phyloP scores from a whole-genome alignment of 352 stramenopile genomes.

The Phytophthora foliorum region DNA sequence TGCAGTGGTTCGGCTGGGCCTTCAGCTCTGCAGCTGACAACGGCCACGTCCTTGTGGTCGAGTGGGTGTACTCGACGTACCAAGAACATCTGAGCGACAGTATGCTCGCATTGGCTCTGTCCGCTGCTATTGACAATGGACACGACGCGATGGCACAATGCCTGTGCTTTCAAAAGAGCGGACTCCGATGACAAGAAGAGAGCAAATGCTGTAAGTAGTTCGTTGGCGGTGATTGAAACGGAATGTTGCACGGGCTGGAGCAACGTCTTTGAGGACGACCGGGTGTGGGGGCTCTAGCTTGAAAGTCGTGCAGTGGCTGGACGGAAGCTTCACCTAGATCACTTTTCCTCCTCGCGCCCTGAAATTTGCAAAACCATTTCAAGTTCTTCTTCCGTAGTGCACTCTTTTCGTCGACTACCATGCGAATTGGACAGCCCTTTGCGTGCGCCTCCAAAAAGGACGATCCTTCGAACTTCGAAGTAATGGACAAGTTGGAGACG shows the following conservation, averaged over 20 bases:
- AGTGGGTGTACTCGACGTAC: slow-evolving; percentile 14
- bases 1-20: slow-evolving; percentile 27
- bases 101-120: slow-evolving; percentile 3
- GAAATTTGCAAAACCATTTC: too few relatives aligned
- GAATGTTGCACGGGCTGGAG: slow-evolving; percentile 24
- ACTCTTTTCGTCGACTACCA: too few relatives aligned
- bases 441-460: too few relatives aligned
- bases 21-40: slow-evolving; percentile 18
- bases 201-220: not conserved
- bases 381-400: too few relatives aligned
- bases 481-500: too few relatives aligned
- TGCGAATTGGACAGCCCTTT: too few relatives aligned
- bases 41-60: slow-evolving; percentile 17
- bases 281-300: slow-evolving; percentile 3
- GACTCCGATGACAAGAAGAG: slow-evolving; percentile 12
- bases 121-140: slow-evolving; percentile 12
- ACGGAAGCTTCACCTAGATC: too few relatives aligned
- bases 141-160: slow-evolving; percentile 12
- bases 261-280: slow-evolving; percentile 5
- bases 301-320: too few relatives aligned
- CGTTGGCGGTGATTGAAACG: slow-evolving; percentile 15
- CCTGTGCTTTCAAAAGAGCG: not conserved
- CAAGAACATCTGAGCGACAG: slow-evolving; percentile 19
- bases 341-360: too few relatives aligned
- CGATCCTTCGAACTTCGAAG: too few relatives aligned